Conservation (phyloP, 2,329 filamentous ascomycete species). For the Alternaria ethzedia region DNA sequence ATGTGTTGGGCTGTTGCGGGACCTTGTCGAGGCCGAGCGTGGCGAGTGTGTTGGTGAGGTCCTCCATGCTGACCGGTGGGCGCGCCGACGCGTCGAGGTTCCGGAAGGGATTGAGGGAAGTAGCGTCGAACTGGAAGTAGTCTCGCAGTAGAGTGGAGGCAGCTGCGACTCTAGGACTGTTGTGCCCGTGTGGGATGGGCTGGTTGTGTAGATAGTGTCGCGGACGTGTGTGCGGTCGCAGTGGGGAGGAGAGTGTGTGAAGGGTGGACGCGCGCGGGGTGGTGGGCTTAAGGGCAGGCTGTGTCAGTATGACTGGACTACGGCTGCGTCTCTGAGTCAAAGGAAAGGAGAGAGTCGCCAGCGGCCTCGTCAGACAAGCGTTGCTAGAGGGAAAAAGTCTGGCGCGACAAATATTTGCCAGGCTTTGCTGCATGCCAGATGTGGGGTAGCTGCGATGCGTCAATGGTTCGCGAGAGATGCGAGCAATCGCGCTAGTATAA, state of each 20-base stretch:
- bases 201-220: slow-evolving; percentile 8
- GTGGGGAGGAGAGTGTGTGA: slow-evolving; percentile 2
- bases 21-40: slow-evolving; percentile 48
- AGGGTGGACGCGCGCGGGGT: slow-evolving; percentile 3
- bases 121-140: slow-evolving; percentile 20
- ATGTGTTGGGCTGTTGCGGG: slow-evolving; percentile 50
- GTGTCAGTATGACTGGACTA: slow-evolving; percentile 13
- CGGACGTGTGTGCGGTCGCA: slow-evolving; percentile 7
- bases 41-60: slow-evolving; percentile 46
- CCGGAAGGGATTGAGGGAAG: slow-evolving; percentile 27
- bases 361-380: slow-evolving; percentile 34
- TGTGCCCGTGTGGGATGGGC: slow-evolving; percentile 4
- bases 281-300: neutral
- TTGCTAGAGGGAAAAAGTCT: slow-evolving; percentile 36
- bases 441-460: slow-evolving; percentile 36
- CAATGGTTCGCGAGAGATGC: slow-evolving; percentile 24
- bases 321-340: slow-evolving; percentile 35
- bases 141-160: slow-evolving; percentile 12
- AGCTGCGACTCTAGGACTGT: neutral
- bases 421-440: slow-evolving; percentile 36
- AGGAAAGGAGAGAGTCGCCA: slow-evolving; percentile 39
- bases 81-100: slow-evolving; percentile 35
- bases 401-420: slow-evolving; percentile 20
- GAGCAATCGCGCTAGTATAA: slow-evolving; percentile 28
- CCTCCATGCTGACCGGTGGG: slow-evolving; percentile 39